phyloP scores from a whole-genome alignment of 345 rosid species.

The Zanthoxylum bungeanum region DNA sequence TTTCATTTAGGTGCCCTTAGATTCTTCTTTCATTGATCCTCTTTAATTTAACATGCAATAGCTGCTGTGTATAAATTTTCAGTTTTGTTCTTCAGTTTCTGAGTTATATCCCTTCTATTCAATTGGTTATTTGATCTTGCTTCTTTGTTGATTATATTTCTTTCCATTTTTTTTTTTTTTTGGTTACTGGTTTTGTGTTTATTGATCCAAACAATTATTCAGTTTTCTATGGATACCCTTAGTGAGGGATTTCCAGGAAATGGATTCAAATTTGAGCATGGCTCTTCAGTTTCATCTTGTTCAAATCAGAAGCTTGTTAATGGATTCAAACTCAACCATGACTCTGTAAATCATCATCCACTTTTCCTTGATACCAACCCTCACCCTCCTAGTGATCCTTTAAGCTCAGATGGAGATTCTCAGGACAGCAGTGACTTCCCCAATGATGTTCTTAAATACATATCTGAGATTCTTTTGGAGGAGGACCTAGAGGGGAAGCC shows the following conservation, averaged over 20 bases:
- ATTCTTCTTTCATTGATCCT: background rate
- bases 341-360: slow-evolving; percentile 6
- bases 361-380: slow-evolving; percentile 1
- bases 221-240: slow-evolving; percentile 30
- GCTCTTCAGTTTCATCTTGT: slow-evolving; percentile 14
- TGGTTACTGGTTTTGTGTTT: too few relatives aligned
- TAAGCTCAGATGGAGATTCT: slow-evolving; percentile 28
- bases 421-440: slow-evolving; percentile 29
- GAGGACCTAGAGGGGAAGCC: slow-evolving; percentile 66
- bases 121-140: too few relatives aligned
- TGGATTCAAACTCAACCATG: slow-evolving; percentile 16
- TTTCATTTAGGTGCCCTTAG: background rate
- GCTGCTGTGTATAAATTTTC: background rate
- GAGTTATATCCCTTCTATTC: background rate
- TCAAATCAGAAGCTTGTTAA: slow-evolving; percentile 17
- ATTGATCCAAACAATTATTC: too few relatives aligned
- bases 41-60: background rate
- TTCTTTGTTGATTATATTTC: too few relatives aligned
- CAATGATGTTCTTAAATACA: slow-evolving; percentile 53
- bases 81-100: background rate
- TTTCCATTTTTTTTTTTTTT: too few relatives aligned
- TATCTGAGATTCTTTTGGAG: slow-evolving; percentile 78
- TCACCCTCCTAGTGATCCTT: slow-evolving; percentile 5
- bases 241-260: slow-evolving; percentile 11
- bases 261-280: slow-evolving; percentile 15